Percentiles rank a stretch among this genome's conserved stretches.
These are phyloP conservation scores for Daldinia sp. DNA, from an alignment of 2,329 filamentous ascomycete genomes.

Conservation along the genomic window DNA sequence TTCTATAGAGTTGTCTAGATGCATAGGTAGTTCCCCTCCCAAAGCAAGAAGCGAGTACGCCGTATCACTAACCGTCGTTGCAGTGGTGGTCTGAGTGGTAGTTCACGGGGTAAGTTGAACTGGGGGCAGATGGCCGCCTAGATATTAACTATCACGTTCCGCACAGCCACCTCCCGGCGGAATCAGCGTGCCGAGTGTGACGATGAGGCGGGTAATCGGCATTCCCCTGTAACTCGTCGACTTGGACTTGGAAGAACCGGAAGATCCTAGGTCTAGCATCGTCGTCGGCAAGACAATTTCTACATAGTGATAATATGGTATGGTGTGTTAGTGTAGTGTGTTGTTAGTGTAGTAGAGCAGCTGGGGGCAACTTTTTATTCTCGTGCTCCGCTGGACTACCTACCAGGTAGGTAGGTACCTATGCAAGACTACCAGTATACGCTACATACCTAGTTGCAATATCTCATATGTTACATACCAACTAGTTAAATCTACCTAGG, in stretches of 20 bases:
- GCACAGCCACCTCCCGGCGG: conserved; percentile 17
- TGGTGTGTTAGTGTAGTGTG: too few relatives aligned
- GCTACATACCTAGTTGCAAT: not conserved
- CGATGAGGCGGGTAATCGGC: conserved; percentile 30
- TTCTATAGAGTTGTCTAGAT: conserved; percentile 4
- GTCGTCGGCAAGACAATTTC: not conserved
- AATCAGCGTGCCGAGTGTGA: conserved; percentile 27
- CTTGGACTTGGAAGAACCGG: not conserved
- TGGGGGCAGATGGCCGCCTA: not conserved
- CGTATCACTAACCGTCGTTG: not conserved
- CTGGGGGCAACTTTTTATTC: not conserved
- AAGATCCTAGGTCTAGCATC: not conserved
- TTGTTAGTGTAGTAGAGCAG: too few relatives aligned
- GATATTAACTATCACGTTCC: conserved; percentile 16
- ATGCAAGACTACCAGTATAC: not conserved
- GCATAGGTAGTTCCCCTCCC: not conserved
- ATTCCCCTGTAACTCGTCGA: conserved; percentile 8
- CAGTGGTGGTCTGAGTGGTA: not conserved
- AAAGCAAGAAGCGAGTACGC: not conserved
- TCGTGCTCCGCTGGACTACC: not conserved
- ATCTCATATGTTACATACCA: not conserved
- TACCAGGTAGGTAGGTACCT: not conserved
- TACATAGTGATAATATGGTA: too few relatives aligned
- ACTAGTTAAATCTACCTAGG: too few relatives aligned
- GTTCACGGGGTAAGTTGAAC: not conserved